These are phyloP conservation scores for Tetraselmis chui DNA, from an alignment of 139 green algal genomes.

Conservation along the genomic window DNA sequence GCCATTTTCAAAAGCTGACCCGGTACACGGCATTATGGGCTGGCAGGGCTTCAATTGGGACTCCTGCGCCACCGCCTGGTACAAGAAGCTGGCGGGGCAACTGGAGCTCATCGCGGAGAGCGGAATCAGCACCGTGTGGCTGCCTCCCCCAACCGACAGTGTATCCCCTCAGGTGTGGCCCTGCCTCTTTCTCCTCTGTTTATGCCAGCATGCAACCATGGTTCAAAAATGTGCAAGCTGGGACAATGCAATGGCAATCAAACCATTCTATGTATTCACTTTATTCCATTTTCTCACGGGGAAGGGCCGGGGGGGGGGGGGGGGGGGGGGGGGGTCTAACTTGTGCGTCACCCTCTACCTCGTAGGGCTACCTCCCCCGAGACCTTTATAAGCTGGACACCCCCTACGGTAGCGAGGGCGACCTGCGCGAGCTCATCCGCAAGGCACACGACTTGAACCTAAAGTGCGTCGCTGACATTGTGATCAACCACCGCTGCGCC, in stretches of 20 bases:
- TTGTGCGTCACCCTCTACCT: background rate
- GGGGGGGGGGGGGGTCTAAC: no score
- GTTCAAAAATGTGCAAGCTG: no score
- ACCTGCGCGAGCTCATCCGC: constrained; percentile 61
- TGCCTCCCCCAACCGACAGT: constrained; percentile 71
- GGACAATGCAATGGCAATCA: no score
- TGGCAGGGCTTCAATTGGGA: constrained; percentile 95
- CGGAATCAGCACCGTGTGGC: constrained; percentile 79
- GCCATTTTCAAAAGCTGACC: no score
- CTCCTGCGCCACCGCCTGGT: constrained; percentile 60
- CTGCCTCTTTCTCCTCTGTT: no score
- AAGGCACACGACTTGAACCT: constrained; percentile 63
- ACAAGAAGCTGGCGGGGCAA: constrained; percentile 30
- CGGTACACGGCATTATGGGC: no score
- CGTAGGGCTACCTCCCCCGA: constrained; percentile 78
- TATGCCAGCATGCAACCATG: no score
- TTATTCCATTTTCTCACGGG: no score
- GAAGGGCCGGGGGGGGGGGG: no score
- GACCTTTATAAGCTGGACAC: constrained; percentile 78
- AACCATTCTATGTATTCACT: no score
- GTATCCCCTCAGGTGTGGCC: background rate
- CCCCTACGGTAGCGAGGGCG: constrained; percentile 65
- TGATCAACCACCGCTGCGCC: constrained; percentile 92
- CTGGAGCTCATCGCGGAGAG: background rate
- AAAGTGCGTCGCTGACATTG: constrained; percentile 88